phyloP scores from a whole-genome alignment of 2,329 filamentous ascomycete genomes.

The Nemania sp. region DNA sequence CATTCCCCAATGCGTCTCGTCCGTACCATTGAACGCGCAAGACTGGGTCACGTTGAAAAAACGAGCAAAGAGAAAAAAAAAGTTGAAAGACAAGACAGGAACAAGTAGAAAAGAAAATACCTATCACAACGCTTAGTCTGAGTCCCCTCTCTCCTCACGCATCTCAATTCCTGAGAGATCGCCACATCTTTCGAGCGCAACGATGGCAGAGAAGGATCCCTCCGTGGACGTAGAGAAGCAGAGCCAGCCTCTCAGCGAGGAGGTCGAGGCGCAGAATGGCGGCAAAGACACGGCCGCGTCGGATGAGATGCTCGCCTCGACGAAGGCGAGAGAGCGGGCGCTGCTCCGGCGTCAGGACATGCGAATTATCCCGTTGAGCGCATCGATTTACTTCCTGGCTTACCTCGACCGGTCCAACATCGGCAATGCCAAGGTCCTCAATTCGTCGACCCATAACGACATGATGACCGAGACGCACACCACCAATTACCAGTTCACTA shows the following conservation, averaged over 20 bases:
- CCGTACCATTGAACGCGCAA: too few species aligned
- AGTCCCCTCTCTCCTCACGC: background rate
- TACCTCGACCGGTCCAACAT: conserved; percentile 70
- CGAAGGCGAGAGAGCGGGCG: conserved; percentile 40
- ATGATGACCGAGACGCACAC: conserved; percentile 52
- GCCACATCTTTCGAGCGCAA: background rate
- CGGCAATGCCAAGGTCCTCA: conserved; percentile 57
- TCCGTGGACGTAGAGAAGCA: conserved; percentile 46
- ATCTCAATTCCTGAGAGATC: background rate
- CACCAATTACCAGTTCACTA: conserved; percentile 50
- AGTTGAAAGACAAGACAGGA: background rate
- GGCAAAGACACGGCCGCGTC: conserved; percentile 13
- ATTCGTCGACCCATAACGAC: conserved; percentile 52
- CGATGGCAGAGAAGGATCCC: conserved; percentile 42
- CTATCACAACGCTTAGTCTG: background rate
- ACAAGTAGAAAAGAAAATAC: background rate
- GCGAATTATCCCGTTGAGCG: conserved; percentile 65
- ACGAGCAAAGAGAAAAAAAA: background rate
- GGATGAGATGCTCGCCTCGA: conserved; percentile 20
- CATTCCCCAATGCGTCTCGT: too few species aligned
- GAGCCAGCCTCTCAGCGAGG: conserved; percentile 38
- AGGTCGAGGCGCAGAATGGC: conserved; percentile 40
- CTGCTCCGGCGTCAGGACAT: conserved; percentile 60
- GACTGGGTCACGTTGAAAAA: background rate
- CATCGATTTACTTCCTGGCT: conserved; percentile 66